Conservation (phyloP, 441 rosid species). For the Arabidopsis lyrata region DNA sequence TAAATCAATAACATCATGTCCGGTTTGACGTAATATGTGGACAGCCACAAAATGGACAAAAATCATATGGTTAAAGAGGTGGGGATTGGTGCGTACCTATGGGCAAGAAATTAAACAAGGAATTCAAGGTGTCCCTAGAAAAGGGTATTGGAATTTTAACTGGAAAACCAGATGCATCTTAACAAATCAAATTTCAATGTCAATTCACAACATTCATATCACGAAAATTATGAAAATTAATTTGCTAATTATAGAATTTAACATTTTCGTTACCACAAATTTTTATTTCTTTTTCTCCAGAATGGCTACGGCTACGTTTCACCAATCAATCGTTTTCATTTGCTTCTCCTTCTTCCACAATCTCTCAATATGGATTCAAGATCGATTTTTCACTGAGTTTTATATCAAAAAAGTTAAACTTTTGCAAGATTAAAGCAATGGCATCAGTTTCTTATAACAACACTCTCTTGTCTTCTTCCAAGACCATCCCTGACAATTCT, state of each 20-base stretch:
- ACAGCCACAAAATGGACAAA: no score
- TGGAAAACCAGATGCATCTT: no score
- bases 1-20: no score
- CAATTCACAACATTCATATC: not conserved
- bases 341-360: conserved; percentile 42
- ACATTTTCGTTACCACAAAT: not conserved
- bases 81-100: no score
- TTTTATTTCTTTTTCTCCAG: conserved; percentile 47
- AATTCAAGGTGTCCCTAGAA: no score
- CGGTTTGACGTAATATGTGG: no score
- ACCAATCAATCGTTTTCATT: conserved; percentile 53
- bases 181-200: no score
- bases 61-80: no score
- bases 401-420: conserved; percentile 45
- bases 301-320: conserved; percentile 63
- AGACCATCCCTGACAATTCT: conserved; percentile 46
- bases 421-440: conserved; percentile 58
- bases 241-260: conserved; percentile 9
- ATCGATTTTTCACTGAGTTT: conserved; percentile 42
- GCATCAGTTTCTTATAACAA: conserved; percentile 59
- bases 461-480: conserved; percentile 61
- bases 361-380: conserved; percentile 47
- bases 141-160: no score
- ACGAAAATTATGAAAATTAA: not conserved
- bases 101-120: no score